Base-by-base conservation (phyloP, 305 asterid genomes). In the Striga hermonthica region DNA sequence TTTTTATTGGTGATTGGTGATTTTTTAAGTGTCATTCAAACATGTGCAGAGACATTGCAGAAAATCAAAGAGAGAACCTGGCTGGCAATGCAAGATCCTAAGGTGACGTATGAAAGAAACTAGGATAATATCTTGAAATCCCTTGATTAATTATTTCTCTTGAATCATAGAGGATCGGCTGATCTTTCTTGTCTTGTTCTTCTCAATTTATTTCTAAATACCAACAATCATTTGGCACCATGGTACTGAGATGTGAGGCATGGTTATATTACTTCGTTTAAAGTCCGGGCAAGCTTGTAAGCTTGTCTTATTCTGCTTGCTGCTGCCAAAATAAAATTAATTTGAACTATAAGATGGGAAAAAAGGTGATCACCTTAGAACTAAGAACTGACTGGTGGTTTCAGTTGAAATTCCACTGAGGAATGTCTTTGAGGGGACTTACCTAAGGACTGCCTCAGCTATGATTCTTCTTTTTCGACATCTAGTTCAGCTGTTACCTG, bases 1-100 rank as follows among this genome's bases (percentile, higher is more conserved):
- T 3, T 10, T 58, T 37, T n/a, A 40, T 57, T 60, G 15, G 50
- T 56, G 31, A 41, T 41, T 9, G 38, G 52, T 34, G 12, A 13
- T 74, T 65, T 57, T 61, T 65, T 57, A 54, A 70, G 55, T 61
- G 52, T 57, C 65, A 22, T 22, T 62, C n/a, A 52, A 49, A 50
- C 14, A 10, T 66, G 40, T 82, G 84, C 95, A 93, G 99, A 90
- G 77, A 93, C 99, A 43, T 55, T 86, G 50, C 84, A 73, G 83
- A 74, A 74, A 84, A 93, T 93, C 65, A 83, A 74, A 80, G 97
- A 90, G 78, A 83, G 86, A 79, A 90, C 99, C 38, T 82, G 81
- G 76, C 83, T 90, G 76, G 98, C 98, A 43, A 93, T 93, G 98
- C 93, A 84, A 85, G 86, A 90, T 75, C 99, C 99, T 83, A 88